A percentile compares a stretch with the other conserved stretches of the same genome.
Evolutionary conservation across 352 stramenopile genomes (phyloP).

Genomic region (Phytophthora idaei): DNA sequence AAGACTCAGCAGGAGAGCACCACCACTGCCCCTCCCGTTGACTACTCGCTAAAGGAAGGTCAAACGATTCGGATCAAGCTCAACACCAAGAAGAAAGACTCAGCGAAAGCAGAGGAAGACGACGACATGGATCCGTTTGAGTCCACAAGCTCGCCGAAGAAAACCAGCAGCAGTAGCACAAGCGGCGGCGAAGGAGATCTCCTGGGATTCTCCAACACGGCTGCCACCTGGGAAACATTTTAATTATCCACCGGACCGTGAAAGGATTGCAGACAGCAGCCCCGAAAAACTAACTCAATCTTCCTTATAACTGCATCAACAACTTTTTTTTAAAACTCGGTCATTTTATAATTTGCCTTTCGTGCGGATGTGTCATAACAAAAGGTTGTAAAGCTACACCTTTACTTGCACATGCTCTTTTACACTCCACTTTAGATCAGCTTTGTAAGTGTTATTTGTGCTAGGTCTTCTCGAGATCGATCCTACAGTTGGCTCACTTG

Average conservation of each 20-base stretch:
- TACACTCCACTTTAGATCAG: no score
- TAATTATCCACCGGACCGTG: constrained; percentile 21
- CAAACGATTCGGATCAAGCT: constrained; percentile 93
- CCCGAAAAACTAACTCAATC: no score
- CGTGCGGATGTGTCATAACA: no score
- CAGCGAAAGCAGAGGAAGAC: constrained; percentile 41
- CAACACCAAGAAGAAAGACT: constrained; percentile 65
- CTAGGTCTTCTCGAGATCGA: neutral
- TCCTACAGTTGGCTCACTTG: constrained; percentile 10
- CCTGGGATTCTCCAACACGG: constrained; percentile 41
- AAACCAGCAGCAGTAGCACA: constrained; percentile 13
- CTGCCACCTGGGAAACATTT: constrained; percentile 60
- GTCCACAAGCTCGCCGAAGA: constrained; percentile 31
- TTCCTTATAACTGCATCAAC: no score
- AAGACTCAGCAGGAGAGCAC: constrained; percentile 46
- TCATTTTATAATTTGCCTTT: no score
- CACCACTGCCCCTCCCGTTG: constrained; percentile 53
- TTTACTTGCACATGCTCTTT: no score
- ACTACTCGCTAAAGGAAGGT: constrained; percentile 93
- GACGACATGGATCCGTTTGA: constrained; percentile 33
- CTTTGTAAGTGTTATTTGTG: no score
- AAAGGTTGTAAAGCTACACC: no score
- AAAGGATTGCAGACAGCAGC: no score
- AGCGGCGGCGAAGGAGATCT: constrained; percentile 36
- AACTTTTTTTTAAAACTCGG: neutral